These are phyloP conservation scores for Kappamyces sp. DNA, from an alignment of 192 early-diverging fungal species.

Conservation along the genomic window DNA sequence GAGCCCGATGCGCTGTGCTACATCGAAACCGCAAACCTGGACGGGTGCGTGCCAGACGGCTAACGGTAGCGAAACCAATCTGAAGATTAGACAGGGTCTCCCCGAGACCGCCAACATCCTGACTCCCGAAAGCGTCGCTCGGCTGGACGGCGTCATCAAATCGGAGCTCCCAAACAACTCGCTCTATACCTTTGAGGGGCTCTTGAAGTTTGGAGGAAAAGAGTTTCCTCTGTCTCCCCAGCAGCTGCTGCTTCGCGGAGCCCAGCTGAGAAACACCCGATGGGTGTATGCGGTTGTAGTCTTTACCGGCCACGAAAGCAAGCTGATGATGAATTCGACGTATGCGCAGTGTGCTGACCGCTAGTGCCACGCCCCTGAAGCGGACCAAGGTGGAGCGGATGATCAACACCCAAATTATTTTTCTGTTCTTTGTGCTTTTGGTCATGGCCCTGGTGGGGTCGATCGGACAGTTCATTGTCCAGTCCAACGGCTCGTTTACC, in stretches of 20 bases:
- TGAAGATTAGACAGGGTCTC: constrained; percentile 93
- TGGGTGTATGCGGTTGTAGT: constrained; percentile 97
- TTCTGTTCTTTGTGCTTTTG: constrained; percentile 80
- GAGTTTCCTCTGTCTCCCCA: constrained; percentile 79
- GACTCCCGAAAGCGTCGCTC: constrained; percentile 59
- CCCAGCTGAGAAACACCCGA: constrained; percentile 87
- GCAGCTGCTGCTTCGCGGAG: constrained; percentile 86
- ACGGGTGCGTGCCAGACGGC: constrained; percentile 59
- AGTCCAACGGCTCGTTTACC: constrained; percentile 21
- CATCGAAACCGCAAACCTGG: constrained; percentile 96
- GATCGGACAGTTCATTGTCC: constrained; percentile 56
- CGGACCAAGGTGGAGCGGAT: constrained; percentile 84
- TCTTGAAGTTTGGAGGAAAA: constrained; percentile 48
- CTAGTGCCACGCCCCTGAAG: constrained; percentile 83
- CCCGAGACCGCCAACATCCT: constrained; percentile 76
- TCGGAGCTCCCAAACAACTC: constrained; percentile 93
- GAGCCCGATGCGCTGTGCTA: constrained; percentile 97
- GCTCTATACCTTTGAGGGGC: constrained; percentile 93
- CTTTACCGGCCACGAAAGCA: constrained; percentile 98
- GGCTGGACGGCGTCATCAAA: constrained; percentile 51
- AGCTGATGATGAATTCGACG: constrained; percentile 91
- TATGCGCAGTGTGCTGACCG: constrained; percentile 11
- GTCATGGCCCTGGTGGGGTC: constrained; percentile 80
- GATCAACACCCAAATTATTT: constrained; percentile 92
- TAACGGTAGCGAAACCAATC: constrained; percentile 78